phyloP scores from a whole-genome alignment of 306 rosid genomes.

The Alnus glutinosa region DNA sequence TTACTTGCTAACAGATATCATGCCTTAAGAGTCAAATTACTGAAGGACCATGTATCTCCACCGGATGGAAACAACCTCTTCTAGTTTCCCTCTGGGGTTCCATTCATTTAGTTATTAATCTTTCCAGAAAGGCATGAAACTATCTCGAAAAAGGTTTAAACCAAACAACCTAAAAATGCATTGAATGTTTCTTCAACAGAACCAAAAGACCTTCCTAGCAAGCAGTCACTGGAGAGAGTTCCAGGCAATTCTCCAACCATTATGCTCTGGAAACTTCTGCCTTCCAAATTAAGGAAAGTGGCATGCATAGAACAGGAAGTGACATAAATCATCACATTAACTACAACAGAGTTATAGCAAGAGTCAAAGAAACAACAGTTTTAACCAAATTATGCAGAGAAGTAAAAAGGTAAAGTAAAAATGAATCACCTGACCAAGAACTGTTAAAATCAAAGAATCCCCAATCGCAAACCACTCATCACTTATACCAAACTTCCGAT shows the following conservation, averaged over 20 bases:
- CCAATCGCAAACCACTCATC: slow-evolving; percentile 99
- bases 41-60: neutral
- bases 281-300: slow-evolving; percentile 3
- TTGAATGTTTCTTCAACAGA: neutral
- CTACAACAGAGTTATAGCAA: slow-evolving; percentile 15
- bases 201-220: neutral
- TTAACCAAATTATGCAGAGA: slow-evolving; percentile 24
- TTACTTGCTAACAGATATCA: neutral
- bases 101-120: neutral
- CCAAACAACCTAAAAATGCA: neutral
- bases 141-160: neutral
- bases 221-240: neutral
- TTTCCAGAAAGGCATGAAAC: neutral
- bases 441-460: slow-evolving; percentile 90
- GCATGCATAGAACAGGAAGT: slow-evolving; percentile 24
- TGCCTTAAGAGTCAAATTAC: neutral
- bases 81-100: neutral
- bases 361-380: neutral
- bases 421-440: slow-evolving; percentile 77
- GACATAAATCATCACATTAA: slow-evolving; percentile 4
- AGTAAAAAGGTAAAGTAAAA: slow-evolving; percentile 20
- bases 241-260: neutral
- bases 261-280: neutral
- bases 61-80: neutral
- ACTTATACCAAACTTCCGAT: slow-evolving; percentile 74